Conservation (phyloP, 495 filamentous ascomycete species). For the Tuber magnatum region DNA sequence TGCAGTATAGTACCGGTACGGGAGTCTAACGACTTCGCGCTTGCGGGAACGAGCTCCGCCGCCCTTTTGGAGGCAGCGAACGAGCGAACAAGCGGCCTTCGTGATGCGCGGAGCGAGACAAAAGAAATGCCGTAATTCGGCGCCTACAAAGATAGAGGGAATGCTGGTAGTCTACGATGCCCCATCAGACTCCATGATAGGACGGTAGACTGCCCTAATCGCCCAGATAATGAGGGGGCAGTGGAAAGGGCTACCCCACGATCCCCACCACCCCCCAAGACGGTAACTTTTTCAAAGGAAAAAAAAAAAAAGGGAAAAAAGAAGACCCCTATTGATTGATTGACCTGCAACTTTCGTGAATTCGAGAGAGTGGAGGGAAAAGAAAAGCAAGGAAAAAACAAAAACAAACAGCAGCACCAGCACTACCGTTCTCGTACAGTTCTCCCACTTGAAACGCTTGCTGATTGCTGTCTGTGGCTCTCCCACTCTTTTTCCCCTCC, state of each 20-base stretch:
- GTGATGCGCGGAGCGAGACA: background rate
- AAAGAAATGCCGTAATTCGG: background rate
- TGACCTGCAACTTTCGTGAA: background rate
- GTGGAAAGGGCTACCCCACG: background rate
- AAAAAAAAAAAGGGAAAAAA: background rate
- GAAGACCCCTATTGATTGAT: background rate
- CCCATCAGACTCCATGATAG: background rate
- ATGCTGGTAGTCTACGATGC: background rate
- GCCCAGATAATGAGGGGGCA: background rate
- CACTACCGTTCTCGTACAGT: background rate
- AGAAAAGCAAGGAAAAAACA: background rate
- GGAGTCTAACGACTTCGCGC: background rate
- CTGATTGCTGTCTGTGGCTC: background rate
- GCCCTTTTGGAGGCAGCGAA: background rate
- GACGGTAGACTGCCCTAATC: background rate
- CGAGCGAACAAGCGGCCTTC: background rate
- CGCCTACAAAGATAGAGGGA: background rate
- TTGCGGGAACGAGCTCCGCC: background rate
- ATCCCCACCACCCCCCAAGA: background rate
- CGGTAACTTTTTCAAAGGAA: background rate
- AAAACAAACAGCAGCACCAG: background rate
- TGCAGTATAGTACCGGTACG: background rate
- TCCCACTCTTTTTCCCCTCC: background rate
- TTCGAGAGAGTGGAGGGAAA: background rate
- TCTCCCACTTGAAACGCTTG: background rate